phyloP scores from a whole-genome alignment of 768 basidiomycete genomes.

The Fibroporia radiculosa region DNA sequence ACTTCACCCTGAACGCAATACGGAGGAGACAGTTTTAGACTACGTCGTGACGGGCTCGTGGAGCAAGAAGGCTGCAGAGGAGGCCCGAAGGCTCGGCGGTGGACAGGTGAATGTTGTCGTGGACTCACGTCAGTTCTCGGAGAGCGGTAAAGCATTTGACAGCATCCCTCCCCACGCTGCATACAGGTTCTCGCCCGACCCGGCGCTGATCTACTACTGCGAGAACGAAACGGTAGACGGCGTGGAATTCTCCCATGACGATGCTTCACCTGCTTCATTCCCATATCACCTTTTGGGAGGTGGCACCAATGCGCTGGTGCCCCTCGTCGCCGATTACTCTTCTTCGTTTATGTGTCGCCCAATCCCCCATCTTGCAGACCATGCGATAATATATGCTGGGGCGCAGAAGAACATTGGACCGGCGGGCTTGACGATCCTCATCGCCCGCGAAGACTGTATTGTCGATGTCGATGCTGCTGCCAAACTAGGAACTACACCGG shows the following conservation, averaged over 20 bases:
- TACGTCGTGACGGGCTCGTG: constrained; percentile 92
- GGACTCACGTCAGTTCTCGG: constrained; percentile 56
- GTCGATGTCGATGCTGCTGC: constrained; percentile 82
- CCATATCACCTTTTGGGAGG: constrained; percentile 70
- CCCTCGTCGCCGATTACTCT: constrained; percentile 92
- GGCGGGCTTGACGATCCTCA: constrained; percentile 85
- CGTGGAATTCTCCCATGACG: constrained; percentile 69
- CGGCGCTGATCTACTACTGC: constrained; percentile 95
- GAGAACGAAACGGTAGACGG: constrained; percentile 99
- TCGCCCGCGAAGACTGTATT: constrained; percentile 91
- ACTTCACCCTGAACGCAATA: constrained; percentile 49
- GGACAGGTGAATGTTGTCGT: constrained; percentile 60
- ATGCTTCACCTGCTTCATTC: constrained; percentile 55
- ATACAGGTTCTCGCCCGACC: constrained; percentile 72
- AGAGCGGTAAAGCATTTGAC: constrained; percentile 66
- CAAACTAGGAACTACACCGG: constrained; percentile 59
- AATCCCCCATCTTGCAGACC: constrained; percentile 80
- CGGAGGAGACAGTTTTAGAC: constrained; percentile 61
- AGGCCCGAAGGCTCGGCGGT: constrained; percentile 64
- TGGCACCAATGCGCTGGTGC: constrained; percentile 40
- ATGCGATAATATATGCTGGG: constrained; percentile 93
- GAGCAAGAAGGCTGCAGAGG: constrained; percentile 80
- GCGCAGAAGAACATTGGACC: constrained; percentile 98
- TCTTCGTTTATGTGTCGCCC: constrained; percentile 95
- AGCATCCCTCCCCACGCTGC: constrained; percentile 66